Percentiles rank a stretch among this genome's conserved stretches.
Evolutionary conservation across 1,284 basidiomycete genomes (phyloP).

Genomic region (Salmacisia buchloeana): DNA sequence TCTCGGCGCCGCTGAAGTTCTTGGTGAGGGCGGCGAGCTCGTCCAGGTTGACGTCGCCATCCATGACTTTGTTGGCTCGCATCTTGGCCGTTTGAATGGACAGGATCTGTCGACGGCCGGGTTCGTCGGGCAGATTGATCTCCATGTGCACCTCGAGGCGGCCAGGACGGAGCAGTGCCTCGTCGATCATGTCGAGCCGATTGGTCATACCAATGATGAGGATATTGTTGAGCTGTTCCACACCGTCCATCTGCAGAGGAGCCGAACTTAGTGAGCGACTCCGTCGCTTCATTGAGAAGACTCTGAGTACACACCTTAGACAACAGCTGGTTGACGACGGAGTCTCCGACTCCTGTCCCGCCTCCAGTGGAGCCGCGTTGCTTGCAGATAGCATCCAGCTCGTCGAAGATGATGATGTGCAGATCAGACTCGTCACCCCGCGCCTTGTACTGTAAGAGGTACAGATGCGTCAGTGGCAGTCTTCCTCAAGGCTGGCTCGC

Average conservation of each 20-base stretch:
- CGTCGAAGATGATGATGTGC: slow-evolving; percentile 99
- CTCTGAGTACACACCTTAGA: slow-evolving; percentile 61
- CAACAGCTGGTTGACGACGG: slow-evolving; percentile 94
- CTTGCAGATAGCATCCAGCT: slow-evolving; percentile 97
- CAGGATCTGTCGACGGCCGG: slow-evolving; percentile 87
- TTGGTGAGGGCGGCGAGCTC: slow-evolving; percentile 84
- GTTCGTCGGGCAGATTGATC: slow-evolving; percentile 91
- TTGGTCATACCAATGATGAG: slow-evolving; percentile 99
- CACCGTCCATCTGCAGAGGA: slow-evolving; percentile 85
- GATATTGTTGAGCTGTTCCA: slow-evolving; percentile 98
- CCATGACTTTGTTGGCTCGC: slow-evolving; percentile 87
- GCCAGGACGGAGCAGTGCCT: slow-evolving; percentile 91
- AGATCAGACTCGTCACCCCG: slow-evolving; percentile 97
- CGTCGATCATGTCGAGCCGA: slow-evolving; percentile 97
- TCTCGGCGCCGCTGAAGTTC: slow-evolving; percentile 97
- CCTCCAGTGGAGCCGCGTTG: slow-evolving; percentile 64
- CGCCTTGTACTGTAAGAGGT: slow-evolving; percentile 67
- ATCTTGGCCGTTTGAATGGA: slow-evolving; percentile 94
- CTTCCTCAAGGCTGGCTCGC: not conserved
- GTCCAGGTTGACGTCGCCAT: slow-evolving; percentile 71
- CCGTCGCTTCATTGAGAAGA: not conserved
- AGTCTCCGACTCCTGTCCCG: slow-evolving; percentile 97
- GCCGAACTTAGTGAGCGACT: not conserved
- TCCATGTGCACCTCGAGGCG: slow-evolving; percentile 99
- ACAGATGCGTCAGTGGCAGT: slow-evolving; percentile 7